Base-by-base conservation (phyloP, 176 grass and related monocot species). In the Ananas comosus region DNA sequence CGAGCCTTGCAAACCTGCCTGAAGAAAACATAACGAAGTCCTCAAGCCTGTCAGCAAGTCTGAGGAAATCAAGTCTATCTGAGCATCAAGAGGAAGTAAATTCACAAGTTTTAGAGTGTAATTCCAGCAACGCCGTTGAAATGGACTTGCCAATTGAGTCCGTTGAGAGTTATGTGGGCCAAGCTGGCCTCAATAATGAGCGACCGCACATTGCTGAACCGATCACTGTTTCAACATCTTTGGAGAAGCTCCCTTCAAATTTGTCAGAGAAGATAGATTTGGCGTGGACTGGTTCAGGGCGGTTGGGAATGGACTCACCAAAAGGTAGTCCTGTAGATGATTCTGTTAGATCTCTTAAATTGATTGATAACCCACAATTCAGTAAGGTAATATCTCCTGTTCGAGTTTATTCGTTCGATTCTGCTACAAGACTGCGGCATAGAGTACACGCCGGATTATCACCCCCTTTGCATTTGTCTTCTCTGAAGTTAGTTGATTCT, bases 191-290 rank as follows among this genome's bases (percentile, higher is more conserved):
- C 80, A 80, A 84, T 54, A 27, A 54, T 63, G 51, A 49, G 24
- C 76, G 74, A 68, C 18, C 69, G 27, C 18, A 76, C 13, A 71
- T 16, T 64, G 71, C 50, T 17, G 78, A 79, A 64, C 68, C 76
- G 79, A 53, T 50, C 64, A 78, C 64, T 49, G 72, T 73, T 68
- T 85, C 9, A 54, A 76, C 72, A 14, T 65, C 69, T 54, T 84
- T 76, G 73, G 81, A 79, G 72, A 83, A 72, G 51, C 70, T 75
- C 64, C 54, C 74, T 47, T 87, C 83, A 76, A 82, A 83, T 82
- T 86, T 92, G 53, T 91, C 92, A 19, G 88, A 96, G 72, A 85
- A 82, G 76, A 96, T 96, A 82, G 92, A 96, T 74, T 87, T 84
- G 64, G 86, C 85, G 54, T 96, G 92, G 92, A 85, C 83, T 76